Evolutionary conservation across 1,284 basidiomycete species (phyloP), one percentile per base, ranked within the genome.

Genomic region (Pisolithus thermaeus): DNA sequence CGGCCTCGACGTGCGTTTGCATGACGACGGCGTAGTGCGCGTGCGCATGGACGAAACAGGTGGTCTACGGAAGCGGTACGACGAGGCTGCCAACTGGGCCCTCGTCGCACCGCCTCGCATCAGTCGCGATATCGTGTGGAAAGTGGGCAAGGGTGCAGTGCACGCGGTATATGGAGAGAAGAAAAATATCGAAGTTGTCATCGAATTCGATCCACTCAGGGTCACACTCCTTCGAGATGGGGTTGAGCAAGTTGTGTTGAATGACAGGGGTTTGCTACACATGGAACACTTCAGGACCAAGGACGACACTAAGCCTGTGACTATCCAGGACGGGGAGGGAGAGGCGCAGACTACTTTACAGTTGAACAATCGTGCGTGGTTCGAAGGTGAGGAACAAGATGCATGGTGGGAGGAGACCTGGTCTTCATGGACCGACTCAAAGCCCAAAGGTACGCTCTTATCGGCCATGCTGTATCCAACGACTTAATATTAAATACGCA

Each of bases 281-380:
- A 94, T 99, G 92, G 97, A 99, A 66, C 97, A 99, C 69, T 98
- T 93, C 76, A 80, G 93, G 51, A 76, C 74, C 32, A 92, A 92
- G 70, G 65, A 70, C 27, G 68, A 67, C 28, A 67, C 70, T n/a
- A 65, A 73, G 50, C 62, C 73, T 3, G 67, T 67, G 32, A 72
- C 73, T 43, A 67, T 69, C 7, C 73, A 73, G 51, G 77, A 73
- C 7, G 73, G 73, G 52, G 77, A 73, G 35, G 66, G 65, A 12
- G 68, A 65, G 47, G 76, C 70, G 12, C 86, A 90, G 63, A 71
- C 70, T 6, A 80, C 84, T 1, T 61, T 90, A 37, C 71, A 83
- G 44, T 66, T 71, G 12, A 82, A 83, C 54, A 72, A 77, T 25
- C 75, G 79, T 25, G 83, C 84, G 14, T 95, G 92, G 90, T 94